These are phyloP conservation scores for Erodium texanum DNA, from an alignment of 441 rosid genomes.

Conservation along the genomic window DNA sequence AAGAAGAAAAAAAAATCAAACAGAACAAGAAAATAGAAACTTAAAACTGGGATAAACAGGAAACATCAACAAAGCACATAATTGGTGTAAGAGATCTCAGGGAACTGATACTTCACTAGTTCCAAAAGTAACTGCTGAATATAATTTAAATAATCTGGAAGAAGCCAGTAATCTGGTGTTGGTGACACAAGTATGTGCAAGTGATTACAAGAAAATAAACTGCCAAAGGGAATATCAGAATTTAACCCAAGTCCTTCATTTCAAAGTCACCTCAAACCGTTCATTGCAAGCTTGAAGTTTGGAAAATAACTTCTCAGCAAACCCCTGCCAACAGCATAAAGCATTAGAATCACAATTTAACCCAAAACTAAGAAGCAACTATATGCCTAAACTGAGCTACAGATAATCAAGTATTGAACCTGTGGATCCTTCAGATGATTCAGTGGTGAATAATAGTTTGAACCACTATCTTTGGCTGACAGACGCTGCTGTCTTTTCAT, in stretches of 20 bases:
- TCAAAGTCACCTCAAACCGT: conserved; percentile 66
- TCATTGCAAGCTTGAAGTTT: conserved; percentile 85
- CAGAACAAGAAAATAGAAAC: not conserved
- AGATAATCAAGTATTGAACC: conserved; percentile 31
- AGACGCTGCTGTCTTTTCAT: conserved; percentile 71
- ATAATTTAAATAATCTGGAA: not conserved
- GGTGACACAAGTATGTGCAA: not conserved
- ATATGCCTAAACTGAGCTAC: conserved; percentile 3
- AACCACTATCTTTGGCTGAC: conserved; percentile 38
- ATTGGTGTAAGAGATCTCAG: not conserved
- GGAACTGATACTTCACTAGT: conserved; percentile 4
- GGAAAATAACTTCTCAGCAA: conserved; percentile 71
- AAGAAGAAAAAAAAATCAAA: not conserved
- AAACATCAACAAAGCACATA: not conserved
- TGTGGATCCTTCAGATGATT: conserved; percentile 80
- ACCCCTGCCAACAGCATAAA: conserved; percentile 44
- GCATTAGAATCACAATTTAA: not conserved
- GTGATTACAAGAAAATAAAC: not conserved
- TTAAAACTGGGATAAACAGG: not conserved
- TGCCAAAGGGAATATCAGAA: conserved; percentile 2
- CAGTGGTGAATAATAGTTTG: conserved; percentile 65
- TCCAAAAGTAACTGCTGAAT: not conserved
- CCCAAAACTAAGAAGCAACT: not conserved
- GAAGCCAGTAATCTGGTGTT: not conserved
- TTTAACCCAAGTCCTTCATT: too few species aligned